Evolutionary conservation across 2,329 filamentous ascomycete species (phyloP), one percentile per base, ranked within the genome.

Genomic region (Bipolaris bicolor): DNA sequence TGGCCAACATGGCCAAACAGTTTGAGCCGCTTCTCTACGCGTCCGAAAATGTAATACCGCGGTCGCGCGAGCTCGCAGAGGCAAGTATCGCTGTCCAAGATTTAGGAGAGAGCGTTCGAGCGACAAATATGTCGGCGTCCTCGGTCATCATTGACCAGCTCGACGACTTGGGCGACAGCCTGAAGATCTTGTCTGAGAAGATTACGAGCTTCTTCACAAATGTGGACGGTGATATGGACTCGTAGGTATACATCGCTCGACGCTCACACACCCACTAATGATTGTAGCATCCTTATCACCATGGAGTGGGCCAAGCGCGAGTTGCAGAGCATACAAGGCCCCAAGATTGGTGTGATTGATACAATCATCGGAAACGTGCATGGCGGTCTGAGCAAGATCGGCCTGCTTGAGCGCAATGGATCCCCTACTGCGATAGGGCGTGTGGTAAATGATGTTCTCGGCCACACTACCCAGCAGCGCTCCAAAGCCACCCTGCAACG

Each of bases 261-360:
- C 33, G 43, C 24, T 40, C 36, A 33, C 45, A 49, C 16, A 20
- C 45, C 58, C 26, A 68, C 62, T 56, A 49, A 56, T 71, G 48
- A 56, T 49, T 49, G 18, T 69, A 89, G 90, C 58, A 96, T 97
- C 65, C 83, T 98, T 34, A 89, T 95, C 59, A 92, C 96, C 49
- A 97, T 98, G 92, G 92, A 97, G 73, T 97, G 94, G 94, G 91
- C 92, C 13, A 90, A 90, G 71, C 88, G 92, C 63, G 92, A 97
- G 75, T 85, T 98, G 13, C 83, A 87, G 58, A 83, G 63, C 45
- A 72, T 74, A 41, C 70, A 76, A 46, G 68, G 61, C 16, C 70
- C 69, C 37, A 70, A 67, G 18, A 54, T 85, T 1, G 85, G 84
- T 41, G 84, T 87, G 2, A 79, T 96, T 20, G 86, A 88, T 16